A percentile compares a stretch with the other conserved stretches of the same genome.
Evolutionary conservation across 2,329 filamentous ascomycete genomes (phyloP).

Genomic region (Colletotrichum sublineola): DNA sequence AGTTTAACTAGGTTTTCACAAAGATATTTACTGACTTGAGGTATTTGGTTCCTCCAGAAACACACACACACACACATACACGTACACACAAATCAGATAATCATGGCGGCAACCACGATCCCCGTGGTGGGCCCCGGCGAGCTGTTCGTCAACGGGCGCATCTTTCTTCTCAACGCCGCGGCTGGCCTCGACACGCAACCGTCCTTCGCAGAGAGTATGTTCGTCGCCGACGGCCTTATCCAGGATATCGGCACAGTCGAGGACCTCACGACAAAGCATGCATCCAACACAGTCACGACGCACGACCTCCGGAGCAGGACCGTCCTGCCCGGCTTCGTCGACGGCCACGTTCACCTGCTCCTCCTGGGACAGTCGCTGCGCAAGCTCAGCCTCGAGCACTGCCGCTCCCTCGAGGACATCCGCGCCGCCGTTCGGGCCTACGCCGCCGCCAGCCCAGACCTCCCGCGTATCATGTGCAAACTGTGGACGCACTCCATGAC

Average conservation of each 20-base stretch:
- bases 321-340: constrained; percentile 68
- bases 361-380: constrained; percentile 66
- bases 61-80: too few relatives aligned
- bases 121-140: constrained; percentile 1
- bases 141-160: constrained; percentile 43
- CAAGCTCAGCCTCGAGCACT: constrained; percentile 63
- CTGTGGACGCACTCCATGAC: constrained; percentile 69
- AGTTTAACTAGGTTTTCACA: neutral
- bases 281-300: neutral
- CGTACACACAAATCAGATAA: neutral
- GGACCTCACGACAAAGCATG: constrained; percentile 15
- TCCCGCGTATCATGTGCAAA: constrained; percentile 64
- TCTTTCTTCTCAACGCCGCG: constrained; percentile 39
- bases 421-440: constrained; percentile 59
- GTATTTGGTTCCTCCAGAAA: too few relatives aligned
- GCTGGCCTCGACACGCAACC: constrained; percentile 37
- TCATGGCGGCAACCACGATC: neutral
- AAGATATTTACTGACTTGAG: neutral
- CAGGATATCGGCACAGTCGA: constrained; percentile 31
- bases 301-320: constrained; percentile 50
- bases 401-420: constrained; percentile 64
- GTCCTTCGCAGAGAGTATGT: constrained; percentile 42
- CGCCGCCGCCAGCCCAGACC: constrained; percentile 60
- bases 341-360: constrained; percentile 69
- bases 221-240: constrained; percentile 41